Base-by-base conservation (phyloP, 2,329 filamentous ascomycete species). In the Aureobasidium namibiae region DNA sequence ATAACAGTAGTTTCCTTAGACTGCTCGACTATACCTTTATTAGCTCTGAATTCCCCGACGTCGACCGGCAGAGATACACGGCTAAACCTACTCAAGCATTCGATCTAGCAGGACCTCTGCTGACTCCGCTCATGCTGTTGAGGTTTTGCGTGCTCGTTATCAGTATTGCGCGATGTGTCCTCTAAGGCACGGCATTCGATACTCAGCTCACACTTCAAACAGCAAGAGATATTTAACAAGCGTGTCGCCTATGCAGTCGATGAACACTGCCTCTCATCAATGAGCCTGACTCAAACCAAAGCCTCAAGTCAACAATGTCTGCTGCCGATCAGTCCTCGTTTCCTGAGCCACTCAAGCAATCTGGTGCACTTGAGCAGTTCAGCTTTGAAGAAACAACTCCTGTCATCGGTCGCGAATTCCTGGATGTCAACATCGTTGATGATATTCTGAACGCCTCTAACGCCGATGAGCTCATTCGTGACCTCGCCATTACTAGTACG, bases 351-450 rank as follows among this genome's bases (percentile, higher is more conserved):
- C 33, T 56, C 18, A 56, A 42, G 52, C 38, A 44, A 13, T 56
- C 52, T 16, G 65, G 65, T 23, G 56, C 63, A 4, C 61, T 67
- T 16, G 61, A 64, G 23, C 49, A 63, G 14, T 64, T 65, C 38
- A 29, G 61, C 14, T 56, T 61, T n/a, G 60, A 61, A 10, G 65
- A 66, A 13, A 57, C 61, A 10, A 67, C 65, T 9, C 65, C 64
- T 4, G 57, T 61, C 45, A 66, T 66, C n/a, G 65, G 65, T 16
- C 60, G 63, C 16, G 64, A 67, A 44, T 66, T 63, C 21, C 23
- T 49, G 1, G 54, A 54, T 14, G 60, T 60, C 29, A 63, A 65
- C 48, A 56, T 66, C 14, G 63, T 63, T 13, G 60, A 66, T 33
- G 61, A 64, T 9, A 59, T 67, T 23, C 56, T 67, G 26, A 61